Evolutionary conservation across 331 rosid species (phyloP).

Genomic region (Rosa hybrid): DNA sequence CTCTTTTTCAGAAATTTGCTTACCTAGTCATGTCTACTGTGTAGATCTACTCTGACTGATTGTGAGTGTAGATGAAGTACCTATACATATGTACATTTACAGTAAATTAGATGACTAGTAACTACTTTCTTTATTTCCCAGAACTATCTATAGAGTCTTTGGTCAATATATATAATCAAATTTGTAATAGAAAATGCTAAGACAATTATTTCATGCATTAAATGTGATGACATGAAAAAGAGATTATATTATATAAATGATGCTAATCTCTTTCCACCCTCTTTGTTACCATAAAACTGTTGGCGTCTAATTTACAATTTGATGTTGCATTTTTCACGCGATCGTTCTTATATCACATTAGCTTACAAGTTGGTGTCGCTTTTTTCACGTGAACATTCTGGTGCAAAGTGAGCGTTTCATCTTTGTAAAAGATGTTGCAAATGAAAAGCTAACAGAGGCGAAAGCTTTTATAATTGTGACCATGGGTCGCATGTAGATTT

Average conservation of each 20-base stretch:
- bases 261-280: background rate
- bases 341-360: background rate
- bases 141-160: background rate
- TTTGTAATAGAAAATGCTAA: background rate
- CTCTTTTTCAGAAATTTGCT: background rate
- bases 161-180: background rate
- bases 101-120: background rate
- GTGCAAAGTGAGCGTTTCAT: background rate
- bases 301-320: background rate
- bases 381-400: background rate
- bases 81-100: background rate
- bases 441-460: background rate
- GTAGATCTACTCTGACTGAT: slow-evolving; percentile 2
- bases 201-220: background rate
- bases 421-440: background rate
- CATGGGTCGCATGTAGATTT: background rate
- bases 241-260: background rate
- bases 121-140: background rate
- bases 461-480: background rate
- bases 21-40: background rate
- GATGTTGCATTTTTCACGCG: background rate
- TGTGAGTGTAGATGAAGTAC: slow-evolving; percentile 5
- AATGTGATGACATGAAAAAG: background rate
- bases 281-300: background rate
- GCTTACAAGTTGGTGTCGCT: background rate